These are phyloP conservation scores for Echinosophora koreensis DNA, from an alignment of 306 rosid genomes.

Conservation along the genomic window DNA sequence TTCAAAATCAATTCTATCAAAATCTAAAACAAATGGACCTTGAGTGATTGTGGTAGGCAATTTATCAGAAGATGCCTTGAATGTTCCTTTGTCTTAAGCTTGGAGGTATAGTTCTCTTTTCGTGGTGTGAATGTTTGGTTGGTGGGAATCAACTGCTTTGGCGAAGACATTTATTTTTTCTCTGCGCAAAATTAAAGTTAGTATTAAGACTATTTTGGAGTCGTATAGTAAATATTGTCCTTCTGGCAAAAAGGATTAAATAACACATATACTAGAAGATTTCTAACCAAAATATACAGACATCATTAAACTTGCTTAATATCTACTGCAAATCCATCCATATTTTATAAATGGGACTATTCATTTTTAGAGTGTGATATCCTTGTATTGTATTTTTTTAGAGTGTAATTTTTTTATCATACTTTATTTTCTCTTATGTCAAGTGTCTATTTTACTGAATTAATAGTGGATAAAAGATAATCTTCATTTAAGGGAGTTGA, in stretches of 20 bases:
- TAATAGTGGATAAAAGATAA: no score
- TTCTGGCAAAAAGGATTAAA: not conserved
- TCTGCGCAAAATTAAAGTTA: not conserved
- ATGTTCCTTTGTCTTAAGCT: not conserved
- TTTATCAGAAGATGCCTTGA: not conserved
- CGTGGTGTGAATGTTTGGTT: not conserved
- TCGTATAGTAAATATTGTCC: not conserved
- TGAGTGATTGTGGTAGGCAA: not conserved
- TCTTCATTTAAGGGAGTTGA: no score
- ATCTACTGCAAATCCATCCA: not conserved
- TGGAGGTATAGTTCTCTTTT: not conserved
- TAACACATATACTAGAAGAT: not conserved
- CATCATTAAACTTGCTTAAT: not conserved
- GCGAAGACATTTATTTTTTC: not conserved
- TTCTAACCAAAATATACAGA: not conserved
- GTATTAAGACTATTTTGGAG: not conserved
- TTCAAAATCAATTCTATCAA: no score
- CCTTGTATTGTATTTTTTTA: no score
- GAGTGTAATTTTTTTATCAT: no score
- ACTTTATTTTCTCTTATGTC: no score
- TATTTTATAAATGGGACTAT: no score
- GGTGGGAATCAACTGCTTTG: slow-evolving; percentile 13
- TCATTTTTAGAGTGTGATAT: no score
- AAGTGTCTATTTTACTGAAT: no score
- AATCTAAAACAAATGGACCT: no score